phyloP scores from a whole-genome alignment of 2,329 filamentous ascomycete genomes.

The Phialemonium atrogriseum region DNA sequence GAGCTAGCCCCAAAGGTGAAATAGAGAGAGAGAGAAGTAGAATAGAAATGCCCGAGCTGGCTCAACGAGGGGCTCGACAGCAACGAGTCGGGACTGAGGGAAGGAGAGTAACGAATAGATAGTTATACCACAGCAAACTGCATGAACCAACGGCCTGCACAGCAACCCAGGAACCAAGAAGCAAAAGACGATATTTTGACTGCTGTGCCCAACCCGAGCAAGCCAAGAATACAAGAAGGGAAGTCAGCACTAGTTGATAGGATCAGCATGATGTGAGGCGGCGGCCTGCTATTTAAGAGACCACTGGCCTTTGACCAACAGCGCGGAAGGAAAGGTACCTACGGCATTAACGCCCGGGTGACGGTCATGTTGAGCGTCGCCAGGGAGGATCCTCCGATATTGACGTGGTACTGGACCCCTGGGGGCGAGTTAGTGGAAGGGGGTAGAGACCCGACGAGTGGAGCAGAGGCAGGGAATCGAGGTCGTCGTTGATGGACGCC shows the following conservation, averaged over 20 bases:
- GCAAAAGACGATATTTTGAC: neutral
- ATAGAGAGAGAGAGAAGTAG: no score
- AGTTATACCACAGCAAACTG: neutral
- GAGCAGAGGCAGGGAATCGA: constrained; percentile 4
- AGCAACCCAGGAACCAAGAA: constrained; percentile 1
- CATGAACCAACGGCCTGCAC: neutral
- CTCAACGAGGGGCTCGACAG: no score
- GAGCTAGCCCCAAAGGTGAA: no score
- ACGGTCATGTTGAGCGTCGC: no score
- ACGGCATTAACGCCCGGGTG: no score
- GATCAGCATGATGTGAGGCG: neutral
- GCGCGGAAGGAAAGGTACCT: no score
- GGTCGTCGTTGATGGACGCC: constrained; percentile 5
- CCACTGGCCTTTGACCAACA: neutral
- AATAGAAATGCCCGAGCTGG: no score
- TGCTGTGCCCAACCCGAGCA: constrained; percentile 1
- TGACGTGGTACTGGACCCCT: no score
- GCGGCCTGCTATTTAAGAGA: constrained; percentile 1
- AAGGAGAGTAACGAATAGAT: no score
- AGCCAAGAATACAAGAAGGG: neutral
- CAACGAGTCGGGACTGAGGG: no score
- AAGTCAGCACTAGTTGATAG: constrained; percentile 1
- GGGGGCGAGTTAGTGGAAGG: constrained; percentile 1
- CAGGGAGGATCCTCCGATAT: no score
- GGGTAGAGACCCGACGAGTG: constrained; percentile 1